These are phyloP conservation scores for Magnaporthiopsis poae DNA, from an alignment of 2,329 filamentous ascomycete genomes.

Conservation along the genomic window DNA sequence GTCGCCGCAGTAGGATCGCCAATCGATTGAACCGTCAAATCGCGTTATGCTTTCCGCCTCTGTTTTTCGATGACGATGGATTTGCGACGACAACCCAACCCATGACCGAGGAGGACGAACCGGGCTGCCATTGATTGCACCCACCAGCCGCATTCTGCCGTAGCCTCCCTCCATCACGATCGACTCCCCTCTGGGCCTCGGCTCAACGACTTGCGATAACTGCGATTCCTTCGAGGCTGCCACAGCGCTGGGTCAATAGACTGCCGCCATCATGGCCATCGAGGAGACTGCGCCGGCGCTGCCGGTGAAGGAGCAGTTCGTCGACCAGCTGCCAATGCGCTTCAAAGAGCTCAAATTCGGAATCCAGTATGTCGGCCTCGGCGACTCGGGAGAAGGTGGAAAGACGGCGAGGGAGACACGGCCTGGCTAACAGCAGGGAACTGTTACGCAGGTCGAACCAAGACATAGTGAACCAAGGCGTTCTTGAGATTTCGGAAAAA, in stretches of 20 bases:
- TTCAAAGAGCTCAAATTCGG: constrained; percentile 92
- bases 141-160: not conserved
- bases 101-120: not conserved
- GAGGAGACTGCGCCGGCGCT: constrained; percentile 1
- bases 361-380: constrained; percentile 55
- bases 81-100: not conserved
- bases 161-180: not conserved
- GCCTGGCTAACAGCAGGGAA: not conserved
- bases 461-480: constrained; percentile 89
- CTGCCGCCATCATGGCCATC: constrained; percentile 2
- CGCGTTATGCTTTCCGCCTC: not conserved
- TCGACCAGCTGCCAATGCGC: constrained; percentile 78
- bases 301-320: constrained; percentile 67
- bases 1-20: not conserved
- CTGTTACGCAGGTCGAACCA: constrained; percentile 59
- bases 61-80: not conserved
- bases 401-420: not conserved
- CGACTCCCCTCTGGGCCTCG: not conserved
- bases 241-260: not conserved
- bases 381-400: not conserved
- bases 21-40: not conserved
- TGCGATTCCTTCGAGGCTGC: not conserved
- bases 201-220: not conserved
- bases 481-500: constrained; percentile 87
- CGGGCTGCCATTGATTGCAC: not conserved